These are phyloP conservation scores for Paracoccidioides brasiliensis DNA, from an alignment of 2,329 filamentous ascomycete species.

Conservation along the genomic window DNA sequence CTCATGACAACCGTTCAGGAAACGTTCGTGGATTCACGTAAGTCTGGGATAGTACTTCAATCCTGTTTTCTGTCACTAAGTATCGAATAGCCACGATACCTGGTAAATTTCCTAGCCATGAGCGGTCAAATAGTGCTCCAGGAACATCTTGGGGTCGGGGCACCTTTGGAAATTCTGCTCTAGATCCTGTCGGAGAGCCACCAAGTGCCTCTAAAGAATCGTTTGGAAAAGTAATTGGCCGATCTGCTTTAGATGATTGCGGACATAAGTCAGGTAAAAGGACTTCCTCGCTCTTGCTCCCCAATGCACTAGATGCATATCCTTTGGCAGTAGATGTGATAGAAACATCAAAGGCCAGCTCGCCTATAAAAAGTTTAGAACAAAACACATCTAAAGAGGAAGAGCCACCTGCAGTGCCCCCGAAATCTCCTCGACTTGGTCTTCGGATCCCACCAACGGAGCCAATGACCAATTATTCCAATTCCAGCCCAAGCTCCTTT, in stretches of 20 bases:
- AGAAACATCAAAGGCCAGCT: background rate
- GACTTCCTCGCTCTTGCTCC: conserved; percentile 4
- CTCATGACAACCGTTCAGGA: conserved; percentile 13
- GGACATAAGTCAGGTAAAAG: conserved; percentile 5
- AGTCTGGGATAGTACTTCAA: conserved; percentile 4
- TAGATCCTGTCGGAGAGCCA: conserved; percentile 9
- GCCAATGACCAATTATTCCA: conserved; percentile 4
- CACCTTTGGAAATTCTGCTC: conserved; percentile 6
- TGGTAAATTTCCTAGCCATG: conserved; percentile 15
- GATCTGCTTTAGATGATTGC: conserved; percentile 4
- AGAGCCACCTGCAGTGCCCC: conserved; percentile 16
- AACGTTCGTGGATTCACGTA: conserved; percentile 17
- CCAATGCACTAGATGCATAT: conserved; percentile 3
- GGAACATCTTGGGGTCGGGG: conserved; percentile 7
- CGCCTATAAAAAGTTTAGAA: background rate
- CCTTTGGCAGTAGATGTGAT: background rate
- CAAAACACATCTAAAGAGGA: conserved; percentile 3
- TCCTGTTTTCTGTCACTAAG: background rate
- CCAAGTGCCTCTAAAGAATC: conserved; percentile 5
- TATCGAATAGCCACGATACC: conserved; percentile 18
- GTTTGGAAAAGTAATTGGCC: background rate
- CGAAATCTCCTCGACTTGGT: conserved; percentile 16
- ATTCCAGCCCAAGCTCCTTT: conserved; percentile 3
- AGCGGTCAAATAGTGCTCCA: conserved; percentile 17
- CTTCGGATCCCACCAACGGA: conserved; percentile 8